Percentiles rank a stretch among this genome's conserved stretches.
These are phyloP conservation scores for Pythium aristosporum DNA, from an alignment of 352 stramenopile species.

Conservation along the genomic window DNA sequence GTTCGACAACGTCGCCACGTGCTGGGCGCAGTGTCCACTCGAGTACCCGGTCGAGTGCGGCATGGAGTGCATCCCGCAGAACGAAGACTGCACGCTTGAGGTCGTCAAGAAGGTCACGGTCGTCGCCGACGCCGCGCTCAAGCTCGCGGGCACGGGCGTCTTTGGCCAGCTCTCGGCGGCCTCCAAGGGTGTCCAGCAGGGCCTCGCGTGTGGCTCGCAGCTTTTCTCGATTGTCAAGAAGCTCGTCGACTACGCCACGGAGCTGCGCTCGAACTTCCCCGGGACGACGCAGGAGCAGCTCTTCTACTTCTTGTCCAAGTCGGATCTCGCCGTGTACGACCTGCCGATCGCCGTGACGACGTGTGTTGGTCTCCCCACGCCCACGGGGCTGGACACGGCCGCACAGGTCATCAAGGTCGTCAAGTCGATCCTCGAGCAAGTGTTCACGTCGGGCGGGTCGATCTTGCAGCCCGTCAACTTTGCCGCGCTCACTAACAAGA, in stretches of 20 bases:
- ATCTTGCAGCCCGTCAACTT: conserved; percentile 14
- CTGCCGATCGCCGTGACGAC: conserved; percentile 42
- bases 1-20: conserved; percentile 46
- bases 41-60: conserved; percentile 73
- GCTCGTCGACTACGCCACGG: conserved; percentile 27
- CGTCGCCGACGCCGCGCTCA: conserved; percentile 52
- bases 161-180: conserved; percentile 47
- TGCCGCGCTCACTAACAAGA: conserved; percentile 9
- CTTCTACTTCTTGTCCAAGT: conserved; percentile 41
- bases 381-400: conserved; percentile 20
- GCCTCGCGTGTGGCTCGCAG: conserved; percentile 49
- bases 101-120: conserved; percentile 50
- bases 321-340: conserved; percentile 45
- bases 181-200: conserved; percentile 41
- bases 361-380: conserved; percentile 36
- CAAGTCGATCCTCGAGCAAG: conserved; percentile 25
- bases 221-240: conserved; percentile 48
- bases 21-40: conserved; percentile 70
- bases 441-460: conserved; percentile 1
- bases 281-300: conserved; percentile 37
- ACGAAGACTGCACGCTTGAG: conserved; percentile 52
- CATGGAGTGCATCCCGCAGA: conserved; percentile 69
- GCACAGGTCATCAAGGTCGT: conserved; percentile 37
- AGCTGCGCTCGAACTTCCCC: conserved; percentile 10
- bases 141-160: conserved; percentile 46